phyloP scores from a whole-genome alignment of 2,329 filamentous ascomycete species.

The Paramyrothecium roridum region DNA sequence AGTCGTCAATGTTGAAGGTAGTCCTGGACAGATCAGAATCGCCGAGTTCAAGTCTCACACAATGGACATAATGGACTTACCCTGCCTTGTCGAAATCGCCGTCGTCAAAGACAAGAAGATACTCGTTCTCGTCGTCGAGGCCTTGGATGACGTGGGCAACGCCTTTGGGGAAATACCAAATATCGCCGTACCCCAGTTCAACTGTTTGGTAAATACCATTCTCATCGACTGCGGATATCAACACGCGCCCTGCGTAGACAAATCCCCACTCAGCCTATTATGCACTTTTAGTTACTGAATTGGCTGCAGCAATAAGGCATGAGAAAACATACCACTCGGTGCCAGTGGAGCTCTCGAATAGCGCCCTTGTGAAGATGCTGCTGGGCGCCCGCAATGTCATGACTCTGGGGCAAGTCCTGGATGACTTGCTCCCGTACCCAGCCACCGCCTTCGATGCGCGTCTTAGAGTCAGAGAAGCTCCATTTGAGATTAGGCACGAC shows the following conservation, averaged over 20 bases:
- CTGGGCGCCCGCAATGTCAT: conserved; percentile 65
- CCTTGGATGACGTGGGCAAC: conserved; percentile 62
- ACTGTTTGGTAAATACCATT: conserved; percentile 53
- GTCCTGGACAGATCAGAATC: conserved; percentile 36
- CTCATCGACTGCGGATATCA: conserved; percentile 61
- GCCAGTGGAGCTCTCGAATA: conserved; percentile 66
- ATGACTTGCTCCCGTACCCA: conserved; percentile 66
- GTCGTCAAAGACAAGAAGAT: conserved; percentile 63
- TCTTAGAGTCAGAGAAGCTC: conserved; percentile 68
- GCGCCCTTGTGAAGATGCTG: conserved; percentile 66
- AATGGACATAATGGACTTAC: conserved; percentile 24
- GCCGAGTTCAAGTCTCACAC: not conserved
- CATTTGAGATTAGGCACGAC: conserved; percentile 65
- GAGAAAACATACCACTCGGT: conserved; percentile 52
- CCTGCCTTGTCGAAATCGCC: conserved; percentile 62
- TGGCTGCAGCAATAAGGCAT: fast-evolving
- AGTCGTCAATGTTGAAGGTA: conserved; percentile 70
- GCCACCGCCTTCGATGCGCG: conserved; percentile 58
- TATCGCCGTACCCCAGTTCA: conserved; percentile 57
- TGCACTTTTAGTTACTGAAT: not conserved
- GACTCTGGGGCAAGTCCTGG: conserved; percentile 62
- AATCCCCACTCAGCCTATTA: conserved; percentile 65
- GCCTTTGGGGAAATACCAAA: conserved; percentile 69
- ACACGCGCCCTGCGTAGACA: conserved; percentile 54
- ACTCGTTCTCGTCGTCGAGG: conserved; percentile 65